These are phyloP conservation scores for Dictyostelium discoideum DNA, from an alignment of 78 protist genomes.

Conservation along the genomic window dicty_2.7 NC_007090.3:2631501-2632000, in stretches of 20 bases:
- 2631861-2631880: background rate
- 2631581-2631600: background rate
- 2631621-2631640: background rate
- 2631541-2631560: slow-evolving; percentile 34
- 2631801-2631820: background rate
- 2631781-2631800: no score
- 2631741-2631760: background rate
- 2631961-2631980: slow-evolving; percentile 20
- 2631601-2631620: background rate
- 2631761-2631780: no score
- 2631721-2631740: no score
- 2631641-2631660: background rate
- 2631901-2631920: slow-evolving; percentile 13
- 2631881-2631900: background rate
- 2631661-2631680: no score
- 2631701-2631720: no score
- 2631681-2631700: no score
- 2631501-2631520: slow-evolving; percentile 24
- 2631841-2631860: background rate
- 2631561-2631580: background rate
- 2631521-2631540: slow-evolving; percentile 45
- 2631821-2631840: background rate
- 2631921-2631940: background rate
- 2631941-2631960: background rate
- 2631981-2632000: background rate